Evolutionary conservation across 202 grass and related monocot species (phyloP).

Genomic region (Setaria italica): DNA sequence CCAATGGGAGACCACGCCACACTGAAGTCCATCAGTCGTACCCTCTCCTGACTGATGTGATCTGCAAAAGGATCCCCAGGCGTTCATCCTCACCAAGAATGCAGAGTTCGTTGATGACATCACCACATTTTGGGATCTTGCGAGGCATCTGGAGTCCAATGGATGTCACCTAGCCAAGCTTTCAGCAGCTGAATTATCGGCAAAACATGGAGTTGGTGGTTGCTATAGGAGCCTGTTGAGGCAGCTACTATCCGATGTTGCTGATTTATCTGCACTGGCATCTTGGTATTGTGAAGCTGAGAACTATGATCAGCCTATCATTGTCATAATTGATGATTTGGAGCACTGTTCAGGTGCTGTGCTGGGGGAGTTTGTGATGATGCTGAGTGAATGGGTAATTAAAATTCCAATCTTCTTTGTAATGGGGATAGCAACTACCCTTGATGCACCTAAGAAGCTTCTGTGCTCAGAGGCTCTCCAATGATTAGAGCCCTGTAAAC

Average conservation of each 20-base stretch:
- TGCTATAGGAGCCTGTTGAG: conserved; percentile 80
- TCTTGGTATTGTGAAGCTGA: conserved; percentile 71
- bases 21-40: conserved; percentile 67
- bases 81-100: conserved; percentile 81
- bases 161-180: conserved; percentile 73
- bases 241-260: conserved; percentile 72
- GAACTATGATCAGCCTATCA: conserved; percentile 67
- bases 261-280: conserved; percentile 68
- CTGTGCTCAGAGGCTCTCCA: conserved; percentile 81
- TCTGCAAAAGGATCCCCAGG: conserved; percentile 79
- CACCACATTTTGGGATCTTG: conserved; percentile 76
- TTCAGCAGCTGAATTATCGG: conserved; percentile 64
- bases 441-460: conserved; percentile 78
- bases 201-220: conserved; percentile 63
- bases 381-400: conserved; percentile 79
- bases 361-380: conserved; percentile 74
- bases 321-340: conserved; percentile 89
- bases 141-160: conserved; percentile 64
- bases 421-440: conserved; percentile 80
- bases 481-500: conserved; percentile 67
- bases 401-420: conserved; percentile 94
- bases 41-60: conserved; percentile 67
- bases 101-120: conserved; percentile 85
- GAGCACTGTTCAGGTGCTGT: conserved; percentile 73
- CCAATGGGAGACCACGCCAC: not conserved